A percentile compares a stretch with the other conserved stretches of the same genome.
Conservation (phyloP, 495 filamentous ascomycete genomes). For the Daldinia concentrica region DNA sequence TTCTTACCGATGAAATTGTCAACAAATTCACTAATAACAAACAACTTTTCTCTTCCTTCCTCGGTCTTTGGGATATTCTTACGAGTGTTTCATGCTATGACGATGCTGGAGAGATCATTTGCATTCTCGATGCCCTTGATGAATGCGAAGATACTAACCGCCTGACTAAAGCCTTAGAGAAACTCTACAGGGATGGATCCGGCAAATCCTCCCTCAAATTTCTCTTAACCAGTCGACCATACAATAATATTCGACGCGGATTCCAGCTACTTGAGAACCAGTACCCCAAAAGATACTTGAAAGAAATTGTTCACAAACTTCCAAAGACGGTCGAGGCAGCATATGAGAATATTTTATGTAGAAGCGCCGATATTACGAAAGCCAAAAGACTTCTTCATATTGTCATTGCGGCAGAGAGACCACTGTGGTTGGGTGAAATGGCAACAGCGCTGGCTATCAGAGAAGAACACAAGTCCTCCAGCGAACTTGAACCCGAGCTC, state of each 20-base stretch:
- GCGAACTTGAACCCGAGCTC: slow-evolving; percentile 38
- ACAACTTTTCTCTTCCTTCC: slow-evolving; percentile 46
- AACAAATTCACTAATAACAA: slow-evolving; percentile 34
- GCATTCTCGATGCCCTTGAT: slow-evolving; percentile 61
- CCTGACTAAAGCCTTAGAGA: slow-evolving; percentile 24
- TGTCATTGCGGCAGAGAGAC: slow-evolving; percentile 51
- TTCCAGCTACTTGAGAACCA: slow-evolving; percentile 44
- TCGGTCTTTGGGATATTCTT: slow-evolving; percentile 56
- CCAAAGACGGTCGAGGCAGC: slow-evolving; percentile 47
- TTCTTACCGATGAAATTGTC: slow-evolving; percentile 47
- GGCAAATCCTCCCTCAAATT: slow-evolving; percentile 51
- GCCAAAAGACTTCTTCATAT: slow-evolving; percentile 52
- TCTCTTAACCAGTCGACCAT: slow-evolving; percentile 61
- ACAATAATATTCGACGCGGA: slow-evolving; percentile 47
- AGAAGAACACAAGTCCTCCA: slow-evolving; percentile 29
- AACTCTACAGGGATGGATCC: slow-evolving; percentile 20
- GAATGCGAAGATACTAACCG: slow-evolving; percentile 43
- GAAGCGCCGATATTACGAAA: slow-evolving; percentile 34
- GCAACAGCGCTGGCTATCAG: slow-evolving; percentile 48
- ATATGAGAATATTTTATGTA: slow-evolving; percentile 55
- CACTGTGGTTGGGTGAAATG: slow-evolving; percentile 55
- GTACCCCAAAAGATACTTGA: slow-evolving; percentile 43
- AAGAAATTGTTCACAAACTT: slow-evolving; percentile 24
- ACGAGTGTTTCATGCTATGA: slow-evolving; percentile 43
- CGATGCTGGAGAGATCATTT: slow-evolving; percentile 57